Evolutionary conservation across 2,329 filamentous ascomycete genomes (phyloP), one percentile per base, ranked within the genome.

Genomic region (Tolypocladium amazonense): DNA sequence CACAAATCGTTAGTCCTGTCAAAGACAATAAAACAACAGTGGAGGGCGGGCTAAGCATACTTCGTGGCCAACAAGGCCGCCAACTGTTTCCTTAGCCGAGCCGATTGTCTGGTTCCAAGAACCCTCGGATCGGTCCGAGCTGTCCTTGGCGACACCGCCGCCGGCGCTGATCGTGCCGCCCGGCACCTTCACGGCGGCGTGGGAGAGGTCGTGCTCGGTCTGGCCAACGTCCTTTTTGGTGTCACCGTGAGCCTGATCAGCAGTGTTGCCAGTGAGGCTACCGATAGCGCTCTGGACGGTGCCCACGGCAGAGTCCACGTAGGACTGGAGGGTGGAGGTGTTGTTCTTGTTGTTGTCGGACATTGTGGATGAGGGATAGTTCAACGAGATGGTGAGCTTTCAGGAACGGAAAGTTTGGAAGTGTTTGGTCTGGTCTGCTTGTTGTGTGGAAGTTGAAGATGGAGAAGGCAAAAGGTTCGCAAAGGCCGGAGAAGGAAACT

Each of bases 51-150:
- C 30, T 50, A 14, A 56, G 68, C 75, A 65, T 71, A 83, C 82
- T 75, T 94, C 88, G 64, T 84, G 86, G 62, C 92, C 93, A 33
- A 93, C 65, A 6, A 93, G 67, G 23, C 87, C 86, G 60, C 93
- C 93, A 1, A 94, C 64, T 5, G 86, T 79, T 72, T 97, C 90
- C 79, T 97, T 97, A 52, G 87, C 87, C 1, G 88, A 84, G 58
- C 92, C 93, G n/a, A 92, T 70, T 6, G 91, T 96, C 77, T 97
- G 92, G 78, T 96, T 90, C 86, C 88, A 95, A 23, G 81, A 81
- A 52, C 93, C 92, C 23, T 83, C 72, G 27, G 81, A 77, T 64
- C 92, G 89, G 72, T 93, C 79, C 14, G 86, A 79, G 73, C 90
- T 80, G 73, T 96, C 90, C 65, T 83, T 81, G 63, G 87, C 82